These are phyloP conservation scores for Amanita pseudoporphyria DNA, from an alignment of 768 basidiomycete species.

Conservation along the genomic window DNA sequence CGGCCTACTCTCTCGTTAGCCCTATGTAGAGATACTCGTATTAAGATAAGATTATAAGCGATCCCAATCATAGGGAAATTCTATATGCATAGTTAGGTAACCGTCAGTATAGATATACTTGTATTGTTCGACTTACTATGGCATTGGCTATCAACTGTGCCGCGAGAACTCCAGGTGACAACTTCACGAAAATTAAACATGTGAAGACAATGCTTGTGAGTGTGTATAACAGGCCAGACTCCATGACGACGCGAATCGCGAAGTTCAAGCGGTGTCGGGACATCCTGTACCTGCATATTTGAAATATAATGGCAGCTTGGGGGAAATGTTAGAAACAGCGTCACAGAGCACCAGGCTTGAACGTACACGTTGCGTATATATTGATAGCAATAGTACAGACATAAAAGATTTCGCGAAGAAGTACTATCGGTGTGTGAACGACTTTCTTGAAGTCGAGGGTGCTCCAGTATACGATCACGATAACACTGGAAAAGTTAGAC, in stretches of 20 bases:
- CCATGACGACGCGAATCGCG: not conserved
- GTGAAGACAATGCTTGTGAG: not conserved
- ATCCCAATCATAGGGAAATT: not conserved
- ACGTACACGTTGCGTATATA: slow-evolving; percentile 6
- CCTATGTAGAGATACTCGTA: not conserved
- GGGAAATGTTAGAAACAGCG: not conserved
- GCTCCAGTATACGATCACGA: not conserved
- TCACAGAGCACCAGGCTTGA: not conserved
- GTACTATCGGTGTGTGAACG: not conserved
- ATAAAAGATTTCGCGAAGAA: not conserved
- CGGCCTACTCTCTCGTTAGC: too few relatives aligned
- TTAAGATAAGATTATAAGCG: slow-evolving; percentile 5
- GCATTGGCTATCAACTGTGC: not conserved
- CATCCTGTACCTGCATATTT: not conserved
- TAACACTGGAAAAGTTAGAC: not conserved
- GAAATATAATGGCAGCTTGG: slow-evolving; percentile 1
- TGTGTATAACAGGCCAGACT: slow-evolving; percentile 6
- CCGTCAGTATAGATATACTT: not conserved
- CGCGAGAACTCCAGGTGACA: not conserved
- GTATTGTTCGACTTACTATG: not conserved
- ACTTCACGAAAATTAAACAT: not conserved
- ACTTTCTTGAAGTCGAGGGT: not conserved
- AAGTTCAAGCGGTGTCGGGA: not conserved
- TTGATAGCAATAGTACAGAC: not conserved
- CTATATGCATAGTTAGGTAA: not conserved